Evolutionary conservation across 2,329 filamentous ascomycete genomes (phyloP).

Genomic region (Nigrospora sphaerica): DNA sequence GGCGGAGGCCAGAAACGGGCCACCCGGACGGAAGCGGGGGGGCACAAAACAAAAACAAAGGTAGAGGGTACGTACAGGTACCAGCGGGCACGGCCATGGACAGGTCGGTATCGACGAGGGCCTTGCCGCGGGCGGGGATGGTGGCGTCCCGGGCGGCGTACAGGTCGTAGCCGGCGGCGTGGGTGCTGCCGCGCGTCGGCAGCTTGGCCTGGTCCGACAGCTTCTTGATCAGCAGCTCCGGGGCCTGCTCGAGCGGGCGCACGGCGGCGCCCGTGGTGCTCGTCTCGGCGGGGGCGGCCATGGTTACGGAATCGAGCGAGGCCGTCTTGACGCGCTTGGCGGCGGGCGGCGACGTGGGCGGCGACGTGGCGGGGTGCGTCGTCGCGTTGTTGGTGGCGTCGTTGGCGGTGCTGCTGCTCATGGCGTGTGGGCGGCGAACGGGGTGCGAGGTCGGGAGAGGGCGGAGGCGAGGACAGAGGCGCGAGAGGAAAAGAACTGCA

Average conservation of each 20-base stretch:
- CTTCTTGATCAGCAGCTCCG: slow-evolving; percentile 81
- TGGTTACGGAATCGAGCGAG: slow-evolving; percentile 16
- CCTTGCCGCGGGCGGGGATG: slow-evolving; percentile 78
- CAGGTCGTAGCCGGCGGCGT: slow-evolving; percentile 89
- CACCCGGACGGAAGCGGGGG: too few species aligned
- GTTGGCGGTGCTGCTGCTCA: not conserved
- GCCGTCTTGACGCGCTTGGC: slow-evolving; percentile 71
- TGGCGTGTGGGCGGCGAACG: too few species aligned
- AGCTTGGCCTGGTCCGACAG: slow-evolving; percentile 71
- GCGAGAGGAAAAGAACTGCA: too few species aligned
- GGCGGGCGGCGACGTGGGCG: slow-evolving; percentile 66
- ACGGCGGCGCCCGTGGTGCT: slow-evolving; percentile 16
- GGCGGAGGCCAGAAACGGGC: not conserved
- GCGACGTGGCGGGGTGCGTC: slow-evolving; percentile 31
- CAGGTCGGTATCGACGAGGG: slow-evolving; percentile 82
- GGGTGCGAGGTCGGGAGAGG: too few species aligned
- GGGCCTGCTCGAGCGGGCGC: slow-evolving; percentile 31
- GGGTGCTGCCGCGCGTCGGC: slow-evolving; percentile 82
- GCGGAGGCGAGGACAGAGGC: too few species aligned
- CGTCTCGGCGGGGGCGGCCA: slow-evolving; percentile 19
- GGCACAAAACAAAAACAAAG: not conserved
- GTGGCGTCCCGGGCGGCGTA: slow-evolving; percentile 70
- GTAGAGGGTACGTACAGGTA: slow-evolving; percentile 62
- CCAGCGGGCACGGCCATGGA: slow-evolving; percentile 84
- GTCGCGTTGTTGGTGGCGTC: not conserved